Conservation (phyloP, 345 rosid genomes). For the Heritiera fomes region DNA sequence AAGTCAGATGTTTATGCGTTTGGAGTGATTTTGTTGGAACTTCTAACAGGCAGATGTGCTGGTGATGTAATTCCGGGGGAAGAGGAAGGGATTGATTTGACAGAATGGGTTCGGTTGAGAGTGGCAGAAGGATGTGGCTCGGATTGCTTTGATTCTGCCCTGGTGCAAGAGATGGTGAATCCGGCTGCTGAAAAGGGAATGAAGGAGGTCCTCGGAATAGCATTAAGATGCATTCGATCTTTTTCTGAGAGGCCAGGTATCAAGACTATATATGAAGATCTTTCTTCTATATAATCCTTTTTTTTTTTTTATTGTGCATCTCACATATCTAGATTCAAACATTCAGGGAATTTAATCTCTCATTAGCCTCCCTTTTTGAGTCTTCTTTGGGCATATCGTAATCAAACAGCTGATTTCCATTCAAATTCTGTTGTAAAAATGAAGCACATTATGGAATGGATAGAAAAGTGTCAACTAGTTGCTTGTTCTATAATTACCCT, state of each 20-base stretch:
- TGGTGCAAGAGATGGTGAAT: conserved; percentile 51
- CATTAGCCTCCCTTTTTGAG: conserved; percentile 16
- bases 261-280: conserved; percentile 95
- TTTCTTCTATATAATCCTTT: conserved; percentile 67
- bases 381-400: not conserved
- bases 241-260: conserved; percentile 95
- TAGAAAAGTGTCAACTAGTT: not conserved
- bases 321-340: not conserved
- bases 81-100: conserved; percentile 75
- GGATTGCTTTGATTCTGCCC: conserved; percentile 69
- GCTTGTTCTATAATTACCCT: not conserved
- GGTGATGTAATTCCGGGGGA: conserved; percentile 90
- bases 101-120: conserved; percentile 79
- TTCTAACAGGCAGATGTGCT: conserved; percentile 85
- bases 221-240: conserved; percentile 71
- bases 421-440: conserved; percentile 12
- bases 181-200: conserved; percentile 76
- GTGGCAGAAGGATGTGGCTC: conserved; percentile 65
- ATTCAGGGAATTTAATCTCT: conserved; percentile 15
- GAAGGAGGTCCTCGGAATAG: conserved; percentile 90
- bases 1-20: conserved; percentile 98
- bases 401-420: not conserved
- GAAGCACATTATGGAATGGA: conserved; percentile 16
- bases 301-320: not conserved
- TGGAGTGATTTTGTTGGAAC: conserved; percentile 78